Percentiles rank a stretch among this genome's conserved stretches.
phyloP scores from a whole-genome alignment of 768 basidiomycete species.

The Termitomyces sp. region DNA sequence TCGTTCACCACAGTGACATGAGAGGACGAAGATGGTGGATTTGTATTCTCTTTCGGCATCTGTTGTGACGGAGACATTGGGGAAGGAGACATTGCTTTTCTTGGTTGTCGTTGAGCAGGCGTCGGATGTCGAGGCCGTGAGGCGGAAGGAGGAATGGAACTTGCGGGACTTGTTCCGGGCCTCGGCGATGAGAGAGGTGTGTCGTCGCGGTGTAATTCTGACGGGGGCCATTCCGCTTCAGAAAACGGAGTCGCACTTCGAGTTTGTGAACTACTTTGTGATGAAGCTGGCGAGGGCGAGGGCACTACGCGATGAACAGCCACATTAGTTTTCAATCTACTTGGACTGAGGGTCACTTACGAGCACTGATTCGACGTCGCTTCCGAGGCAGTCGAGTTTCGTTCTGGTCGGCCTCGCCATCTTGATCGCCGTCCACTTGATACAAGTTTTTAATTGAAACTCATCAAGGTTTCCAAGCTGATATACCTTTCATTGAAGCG shows the following conservation, averaged over 20 bases:
- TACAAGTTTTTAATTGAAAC: background rate
- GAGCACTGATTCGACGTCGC: constrained; percentile 9
- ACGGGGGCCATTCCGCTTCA: constrained; percentile 12
- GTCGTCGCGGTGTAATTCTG: background rate
- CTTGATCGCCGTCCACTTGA: constrained; percentile 4
- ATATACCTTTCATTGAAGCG: constrained; percentile 14
- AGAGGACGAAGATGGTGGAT: constrained; percentile 1
- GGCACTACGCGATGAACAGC: constrained; percentile 1
- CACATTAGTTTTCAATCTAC: background rate
- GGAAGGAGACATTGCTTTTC: background rate
- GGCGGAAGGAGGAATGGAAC: constrained; percentile 1
- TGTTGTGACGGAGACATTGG: background rate
- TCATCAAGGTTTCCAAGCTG: background rate
- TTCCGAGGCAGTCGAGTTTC: constrained; percentile 5
- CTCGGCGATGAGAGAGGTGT: background rate
- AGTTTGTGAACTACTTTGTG: background rate
- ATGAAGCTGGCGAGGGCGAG: background rate
- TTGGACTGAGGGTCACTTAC: constrained; percentile 1
- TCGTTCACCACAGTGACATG: constrained; percentile 7
- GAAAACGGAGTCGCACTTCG: constrained; percentile 16
- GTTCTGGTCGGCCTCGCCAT: background rate
- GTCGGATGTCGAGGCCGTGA: constrained; percentile 26
- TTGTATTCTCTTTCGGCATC: no score
- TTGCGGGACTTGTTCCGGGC: background rate
- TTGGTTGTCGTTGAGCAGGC: constrained; percentile 26